Base-by-base conservation (phyloP, 176 grass and related monocot genomes). In the Dendrocalamus sinicus region DNA sequence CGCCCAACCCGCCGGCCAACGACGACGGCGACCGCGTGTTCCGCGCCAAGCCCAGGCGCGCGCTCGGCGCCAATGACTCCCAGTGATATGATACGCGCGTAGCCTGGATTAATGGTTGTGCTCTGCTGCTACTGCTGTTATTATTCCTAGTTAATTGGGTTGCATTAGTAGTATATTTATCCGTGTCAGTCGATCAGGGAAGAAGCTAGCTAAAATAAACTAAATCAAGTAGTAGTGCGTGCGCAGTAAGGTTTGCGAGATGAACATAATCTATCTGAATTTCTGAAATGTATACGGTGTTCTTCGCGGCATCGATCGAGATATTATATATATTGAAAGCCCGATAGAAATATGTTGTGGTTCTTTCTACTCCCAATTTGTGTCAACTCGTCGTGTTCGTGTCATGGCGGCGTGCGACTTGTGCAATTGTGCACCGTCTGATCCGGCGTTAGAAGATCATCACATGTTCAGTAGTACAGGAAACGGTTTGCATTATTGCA, bases 1-100 rank as follows among this genome's bases (percentile, higher is more conserved):
- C 89, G 12, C 89, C 80, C 65, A 93, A 93, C 39, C 93, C 81
- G 47, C 24, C 35, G 32, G 30, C 86, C 64, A 79, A 83, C 51
- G 74, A 47, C 89, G 46, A 88, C 66, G 57, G 82, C 76, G 52
- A 47, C 17, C 81, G 69, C 69, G 54, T 53, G n/a, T 58, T 73
- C 6, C 48, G 64, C 2, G 73, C 52, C 48, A 75, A 8, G 43
- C 80, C 86, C 22, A 59, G 80, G 43, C 80, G 80, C 65, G 86
- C 86, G 20, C 86, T 88, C 65, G 44, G 72, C 17, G 10, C 51
- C 69, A 75, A 55, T 30, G 51, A 80, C 15, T 69, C 75, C 44
- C 69, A 61, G 43, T 80, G 74, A 89, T 15, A 22, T 7, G 74
- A 66, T 5, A 60, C 57, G 22, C 1, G 22, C 22, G 22, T 12